phyloP scores from a whole-genome alignment of 108 stramenopile genomes.

The Heterococcus sp. region DNA sequence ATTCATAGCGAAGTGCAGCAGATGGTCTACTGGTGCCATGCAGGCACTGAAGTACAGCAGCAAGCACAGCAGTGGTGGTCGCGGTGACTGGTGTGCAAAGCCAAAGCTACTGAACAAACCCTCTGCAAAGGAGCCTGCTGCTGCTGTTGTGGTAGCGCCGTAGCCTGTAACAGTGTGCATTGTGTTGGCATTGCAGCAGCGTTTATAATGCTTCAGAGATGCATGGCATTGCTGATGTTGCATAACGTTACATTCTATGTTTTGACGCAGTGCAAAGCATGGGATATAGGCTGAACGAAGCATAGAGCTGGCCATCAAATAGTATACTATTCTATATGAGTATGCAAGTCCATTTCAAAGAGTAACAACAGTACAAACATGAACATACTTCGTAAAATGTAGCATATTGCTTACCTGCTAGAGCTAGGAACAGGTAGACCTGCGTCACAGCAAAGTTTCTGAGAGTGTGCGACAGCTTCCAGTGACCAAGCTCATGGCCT shows the following conservation, averaged over 20 bases:
- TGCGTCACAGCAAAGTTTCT: constrained; percentile 83
- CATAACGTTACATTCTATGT: too few species aligned
- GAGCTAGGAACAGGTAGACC: constrained; percentile 67
- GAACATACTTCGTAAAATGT: background rate
- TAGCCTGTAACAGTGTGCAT: too few species aligned
- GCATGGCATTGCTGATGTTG: too few species aligned
- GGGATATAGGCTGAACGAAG: too few species aligned
- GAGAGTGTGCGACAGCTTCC: constrained; percentile 94
- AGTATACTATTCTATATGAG: too few species aligned
- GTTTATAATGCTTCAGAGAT: too few species aligned
- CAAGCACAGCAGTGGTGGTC: background rate
- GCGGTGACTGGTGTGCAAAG: background rate
- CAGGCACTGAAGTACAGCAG: background rate
- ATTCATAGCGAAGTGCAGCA: background rate
- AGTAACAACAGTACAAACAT: too few species aligned
- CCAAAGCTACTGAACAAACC: background rate
- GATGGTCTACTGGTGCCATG: background rate
- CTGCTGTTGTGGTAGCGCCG: too few species aligned
- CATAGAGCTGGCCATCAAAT: too few species aligned
- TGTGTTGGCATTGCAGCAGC: too few species aligned
- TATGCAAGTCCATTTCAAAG: too few species aligned
- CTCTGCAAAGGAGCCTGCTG: background rate
- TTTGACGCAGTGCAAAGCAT: too few species aligned
- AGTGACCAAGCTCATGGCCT: constrained; percentile 90
- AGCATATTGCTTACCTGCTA: background rate